Evolutionary conservation across 371 early-diverging fungal species (phyloP).

Genomic region (Globomyces sp.): DNA sequence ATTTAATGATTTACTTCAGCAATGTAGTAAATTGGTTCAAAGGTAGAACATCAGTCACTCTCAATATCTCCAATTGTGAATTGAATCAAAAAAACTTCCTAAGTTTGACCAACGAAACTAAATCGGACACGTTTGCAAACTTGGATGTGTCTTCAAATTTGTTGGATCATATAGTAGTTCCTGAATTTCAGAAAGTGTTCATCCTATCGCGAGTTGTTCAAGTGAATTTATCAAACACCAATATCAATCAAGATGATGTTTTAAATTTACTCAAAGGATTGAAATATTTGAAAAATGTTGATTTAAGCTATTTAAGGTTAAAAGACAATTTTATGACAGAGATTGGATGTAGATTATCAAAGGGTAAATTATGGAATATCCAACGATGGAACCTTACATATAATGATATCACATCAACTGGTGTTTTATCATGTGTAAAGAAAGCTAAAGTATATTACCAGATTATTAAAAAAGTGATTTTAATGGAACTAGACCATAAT

Average conservation of each 20-base stretch:
- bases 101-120: background rate
- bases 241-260: background rate
- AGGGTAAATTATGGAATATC: slow-evolving; percentile 3
- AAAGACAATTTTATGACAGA: background rate
- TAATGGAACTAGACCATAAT: slow-evolving; percentile 1
- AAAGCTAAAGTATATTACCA: background rate
- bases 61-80: background rate
- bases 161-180: background rate
- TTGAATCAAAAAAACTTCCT: background rate
- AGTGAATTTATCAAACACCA: background rate
- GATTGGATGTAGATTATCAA: background rate
- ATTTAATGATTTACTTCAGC: background rate
- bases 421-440: background rate
- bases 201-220: background rate
- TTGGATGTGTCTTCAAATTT: background rate
- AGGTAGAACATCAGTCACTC: background rate
- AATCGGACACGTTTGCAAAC: background rate
- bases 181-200: background rate
- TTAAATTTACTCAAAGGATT: background rate
- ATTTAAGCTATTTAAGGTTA: background rate
- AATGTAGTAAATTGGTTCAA: background rate
- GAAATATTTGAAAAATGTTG: background rate
- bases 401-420: slow-evolving; percentile 1
- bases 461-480: background rate
- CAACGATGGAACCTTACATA: slow-evolving; percentile 1